A percentile compares a stretch with the other conserved stretches of the same genome.
These are phyloP conservation scores for Lecanicillium sp. DNA, from an alignment of 2,329 filamentous ascomycete species.

Conservation along the genomic window DNA sequence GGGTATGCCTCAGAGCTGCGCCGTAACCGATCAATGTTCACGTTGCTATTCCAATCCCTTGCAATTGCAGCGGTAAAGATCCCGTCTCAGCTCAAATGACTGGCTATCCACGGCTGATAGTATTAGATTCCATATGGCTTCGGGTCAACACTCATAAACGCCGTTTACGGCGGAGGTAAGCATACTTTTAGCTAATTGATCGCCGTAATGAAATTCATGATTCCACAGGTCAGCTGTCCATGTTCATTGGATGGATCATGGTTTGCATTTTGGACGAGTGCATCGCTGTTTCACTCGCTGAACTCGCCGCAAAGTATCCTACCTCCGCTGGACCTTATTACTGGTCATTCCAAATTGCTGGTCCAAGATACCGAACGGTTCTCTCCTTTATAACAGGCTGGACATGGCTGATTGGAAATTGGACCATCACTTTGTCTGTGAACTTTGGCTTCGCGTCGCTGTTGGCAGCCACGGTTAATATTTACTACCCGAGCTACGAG, in stretches of 20 bases:
- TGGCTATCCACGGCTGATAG: neutral
- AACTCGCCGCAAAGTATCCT: slow-evolving; percentile 10
- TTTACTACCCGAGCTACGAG: slow-evolving; percentile 9
- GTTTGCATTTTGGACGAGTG: slow-evolving; percentile 7
- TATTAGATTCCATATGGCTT: slow-evolving; percentile 4
- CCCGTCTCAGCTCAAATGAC: neutral
- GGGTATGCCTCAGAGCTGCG: slow-evolving; percentile 35
- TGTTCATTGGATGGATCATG: slow-evolving; percentile 9
- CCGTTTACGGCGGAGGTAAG: slow-evolving; percentile 5
- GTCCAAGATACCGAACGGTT: slow-evolving; percentile 19
- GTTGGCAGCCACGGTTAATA: slow-evolving; percentile 9
- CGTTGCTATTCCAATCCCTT: slow-evolving; percentile 18
- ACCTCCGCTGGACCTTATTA: slow-evolving; percentile 11
- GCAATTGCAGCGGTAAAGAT: slow-evolving; percentile 17
- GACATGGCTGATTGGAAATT: slow-evolving; percentile 65
- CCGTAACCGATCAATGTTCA: slow-evolving; percentile 20
- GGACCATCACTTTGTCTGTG: slow-evolving; percentile 56
- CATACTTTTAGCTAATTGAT: neutral
- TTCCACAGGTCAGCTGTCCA: slow-evolving; percentile 1
- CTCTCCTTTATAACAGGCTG: slow-evolving; percentile 60
- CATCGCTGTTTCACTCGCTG: slow-evolving; percentile 6
- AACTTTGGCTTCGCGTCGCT: slow-evolving; percentile 60
- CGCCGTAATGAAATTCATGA: neutral
- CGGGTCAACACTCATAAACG: slow-evolving; percentile 4
- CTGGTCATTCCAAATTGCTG: slow-evolving; percentile 9